Percentiles rank a stretch among this genome's conserved stretches.
phyloP scores from a whole-genome alignment of 192 early-diverging fungal species.

The Backusella westeae region DNA sequence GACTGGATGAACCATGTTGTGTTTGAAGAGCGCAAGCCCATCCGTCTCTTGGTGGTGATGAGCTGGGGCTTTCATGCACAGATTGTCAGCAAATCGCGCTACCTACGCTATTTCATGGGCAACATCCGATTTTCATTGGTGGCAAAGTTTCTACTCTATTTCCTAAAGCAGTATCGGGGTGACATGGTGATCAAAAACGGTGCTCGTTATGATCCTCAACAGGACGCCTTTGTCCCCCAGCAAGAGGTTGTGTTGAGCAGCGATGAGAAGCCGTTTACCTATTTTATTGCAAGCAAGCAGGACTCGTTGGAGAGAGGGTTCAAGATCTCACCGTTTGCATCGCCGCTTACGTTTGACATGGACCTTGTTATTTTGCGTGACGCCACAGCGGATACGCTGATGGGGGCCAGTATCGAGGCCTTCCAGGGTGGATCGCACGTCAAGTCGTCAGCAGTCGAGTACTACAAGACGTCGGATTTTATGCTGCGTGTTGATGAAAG shows the following conservation, averaged over 20 bases:
- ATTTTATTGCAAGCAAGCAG: constrained; percentile 46
- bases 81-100: constrained; percentile 46
- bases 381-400: constrained; percentile 32
- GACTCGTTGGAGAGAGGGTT: constrained; percentile 48
- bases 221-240: not conserved
- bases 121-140: constrained; percentile 45
- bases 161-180: constrained; percentile 41
- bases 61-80: constrained; percentile 53
- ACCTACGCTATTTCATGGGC: constrained; percentile 43
- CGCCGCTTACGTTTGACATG: constrained; percentile 37
- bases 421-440: constrained; percentile 38
- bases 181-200: constrained; percentile 29
- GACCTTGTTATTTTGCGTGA: constrained; percentile 42
- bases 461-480: constrained; percentile 37
- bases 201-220: constrained; percentile 20
- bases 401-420: constrained; percentile 30
- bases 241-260: not conserved
- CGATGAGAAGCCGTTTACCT: constrained; percentile 39
- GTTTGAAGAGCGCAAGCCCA: not conserved
- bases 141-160: constrained; percentile 39
- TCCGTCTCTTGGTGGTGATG: constrained; percentile 40
- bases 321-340: constrained; percentile 44
- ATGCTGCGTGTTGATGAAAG: constrained; percentile 37
- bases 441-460: constrained; percentile 29
- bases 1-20: constrained; percentile 33